Base-by-base conservation (phyloP, 2,329 filamentous ascomycete genomes). In the Cercospora zeina region DNA sequence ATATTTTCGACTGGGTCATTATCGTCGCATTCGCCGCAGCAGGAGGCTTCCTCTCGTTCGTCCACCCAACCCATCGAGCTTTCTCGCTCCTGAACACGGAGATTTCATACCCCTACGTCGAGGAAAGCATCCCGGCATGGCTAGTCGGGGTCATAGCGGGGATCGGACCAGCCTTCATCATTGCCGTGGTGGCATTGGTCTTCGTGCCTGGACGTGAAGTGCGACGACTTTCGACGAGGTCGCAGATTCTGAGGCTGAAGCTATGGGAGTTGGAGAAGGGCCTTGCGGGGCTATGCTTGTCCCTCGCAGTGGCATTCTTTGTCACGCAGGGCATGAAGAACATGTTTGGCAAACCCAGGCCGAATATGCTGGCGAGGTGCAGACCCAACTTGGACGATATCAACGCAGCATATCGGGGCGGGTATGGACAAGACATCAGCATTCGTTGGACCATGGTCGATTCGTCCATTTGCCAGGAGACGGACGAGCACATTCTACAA, bases 181-280 rank as follows among this genome's bases (percentile, higher is more conserved):
- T 96, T 69, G 75, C 89, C 56, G 37, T 91, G 57, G 82, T 93
- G 61, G 85, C 85, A 42, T 76, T 96, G 14, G 62, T 85, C 9
- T 77, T 93, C 68, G 86, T 95, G 0, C 91, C 91, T 1, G 90
- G 89, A 3, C 82, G 55, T 5, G 87, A 87, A 1, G 86, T 88
- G 0, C 83, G 59, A 2, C 61, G 65, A 13, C 58, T 57, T 1
- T 63, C 63, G 21, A 68, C 62, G 10, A 61, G 68, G 21, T 76
- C 82, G 3, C 77, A 90, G 58, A 81, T 93, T 49, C 92, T 90
- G 87, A 85, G 85, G 73, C 84, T 90, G 67, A 96, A 95, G 77
- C 75, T 96, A 1, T 97, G 93, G 92, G 93, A 97, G 75, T 87
- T 90, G 74, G 91, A 97, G 73, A 75, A 86, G 1, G 92, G 90